Percentiles rank a stretch among this genome's conserved stretches.
Conservation (phyloP, 169 alveolate genomes). For the Toxoplasma gondii region DNA sequence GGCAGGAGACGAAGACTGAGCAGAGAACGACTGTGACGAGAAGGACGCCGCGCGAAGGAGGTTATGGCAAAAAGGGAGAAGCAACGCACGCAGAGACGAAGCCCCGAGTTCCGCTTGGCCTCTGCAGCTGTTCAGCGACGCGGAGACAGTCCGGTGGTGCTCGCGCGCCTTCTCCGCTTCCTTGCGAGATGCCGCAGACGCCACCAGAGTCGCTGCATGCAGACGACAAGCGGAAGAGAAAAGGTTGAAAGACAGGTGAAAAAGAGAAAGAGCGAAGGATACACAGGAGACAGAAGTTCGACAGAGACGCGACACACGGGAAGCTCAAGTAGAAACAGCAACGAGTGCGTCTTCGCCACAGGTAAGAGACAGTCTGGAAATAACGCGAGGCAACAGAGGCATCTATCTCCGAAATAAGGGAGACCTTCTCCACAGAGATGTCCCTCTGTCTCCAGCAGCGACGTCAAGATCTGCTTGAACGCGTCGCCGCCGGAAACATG, state of each 20-base stretch:
- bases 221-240: too few relatives aligned
- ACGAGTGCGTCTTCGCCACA: background rate
- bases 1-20: background rate
- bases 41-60: background rate
- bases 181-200: background rate
- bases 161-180: conserved; percentile 8
- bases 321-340: background rate
- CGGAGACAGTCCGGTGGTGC: background rate
- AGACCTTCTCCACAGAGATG: too few relatives aligned
- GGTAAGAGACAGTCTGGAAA: too few relatives aligned
- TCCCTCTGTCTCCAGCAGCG: too few relatives aligned
- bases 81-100: background rate
- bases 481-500: too few relatives aligned
- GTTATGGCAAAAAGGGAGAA: background rate
- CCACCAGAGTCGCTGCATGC: background rate
- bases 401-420: too few relatives aligned
- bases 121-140: conserved; percentile 10
- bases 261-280: background rate
- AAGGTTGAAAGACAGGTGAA: too few relatives aligned
- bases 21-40: background rate
- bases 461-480: too few relatives aligned
- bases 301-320: background rate
- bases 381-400: too few relatives aligned
- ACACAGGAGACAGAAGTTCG: background rate
- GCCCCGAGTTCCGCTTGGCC: background rate